phyloP scores from a whole-genome alignment of 1,284 basidiomycete species.

The Malassezia globosa region DNA sequence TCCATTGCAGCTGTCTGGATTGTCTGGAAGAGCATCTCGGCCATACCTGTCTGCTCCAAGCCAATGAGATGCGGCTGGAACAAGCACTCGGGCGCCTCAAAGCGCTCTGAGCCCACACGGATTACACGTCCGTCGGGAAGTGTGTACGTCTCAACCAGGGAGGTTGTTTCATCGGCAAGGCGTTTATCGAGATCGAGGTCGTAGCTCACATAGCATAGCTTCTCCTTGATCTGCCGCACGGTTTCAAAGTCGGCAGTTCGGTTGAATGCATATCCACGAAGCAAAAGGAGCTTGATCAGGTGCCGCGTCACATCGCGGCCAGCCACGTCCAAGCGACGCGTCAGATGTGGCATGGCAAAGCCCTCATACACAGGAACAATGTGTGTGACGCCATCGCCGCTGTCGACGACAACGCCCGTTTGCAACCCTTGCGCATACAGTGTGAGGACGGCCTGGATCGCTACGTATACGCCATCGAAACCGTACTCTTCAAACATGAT shows the following conservation, averaged over 20 bases:
- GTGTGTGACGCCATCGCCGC: slow-evolving; percentile 97
- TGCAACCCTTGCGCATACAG: slow-evolving; percentile 94
- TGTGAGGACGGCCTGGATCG: slow-evolving; percentile 95
- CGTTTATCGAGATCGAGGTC: slow-evolving; percentile 89
- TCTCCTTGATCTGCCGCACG: slow-evolving; percentile 96
- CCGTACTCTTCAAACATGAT: slow-evolving; percentile 99
- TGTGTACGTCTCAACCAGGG: slow-evolving; percentile 91
- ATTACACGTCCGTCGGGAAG: slow-evolving; percentile 91
- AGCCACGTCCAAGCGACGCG: slow-evolving; percentile 77
- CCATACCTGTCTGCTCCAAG: slow-evolving; percentile 89
- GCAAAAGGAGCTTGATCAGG: slow-evolving; percentile 91
- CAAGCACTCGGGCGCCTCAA: slow-evolving; percentile 99
- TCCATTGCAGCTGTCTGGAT: slow-evolving; percentile 88
- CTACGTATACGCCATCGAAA: slow-evolving; percentile 89
- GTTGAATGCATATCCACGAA: slow-evolving; percentile 99
- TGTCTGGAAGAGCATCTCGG: slow-evolving; percentile 93
- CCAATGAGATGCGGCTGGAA: slow-evolving; percentile 98
- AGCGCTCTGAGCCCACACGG: slow-evolving; percentile 97
- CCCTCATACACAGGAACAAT: slow-evolving; percentile 98
- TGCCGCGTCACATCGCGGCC: slow-evolving; percentile 96
- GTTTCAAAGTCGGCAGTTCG: slow-evolving; percentile 98
- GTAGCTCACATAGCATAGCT: slow-evolving; percentile 84
- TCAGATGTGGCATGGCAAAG: slow-evolving; percentile 86
- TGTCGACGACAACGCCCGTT: slow-evolving; percentile 96
- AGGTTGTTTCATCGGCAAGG: slow-evolving; percentile 89